Evolutionary conservation across 2,329 filamentous ascomycete species (phyloP).

Genomic region (Colletotrichum higginsianum): DNA sequence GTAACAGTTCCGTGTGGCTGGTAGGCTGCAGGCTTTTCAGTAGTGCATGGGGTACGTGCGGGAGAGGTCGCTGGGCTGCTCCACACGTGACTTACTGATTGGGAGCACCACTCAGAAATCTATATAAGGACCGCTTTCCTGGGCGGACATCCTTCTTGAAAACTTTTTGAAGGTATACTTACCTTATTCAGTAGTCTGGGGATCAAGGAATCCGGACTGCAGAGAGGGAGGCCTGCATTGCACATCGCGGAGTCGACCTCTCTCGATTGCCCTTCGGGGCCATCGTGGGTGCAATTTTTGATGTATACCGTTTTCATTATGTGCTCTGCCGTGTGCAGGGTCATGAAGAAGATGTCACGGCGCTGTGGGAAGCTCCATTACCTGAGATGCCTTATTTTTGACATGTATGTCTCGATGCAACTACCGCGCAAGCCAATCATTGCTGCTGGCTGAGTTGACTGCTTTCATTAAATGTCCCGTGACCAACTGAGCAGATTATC

Average conservation of each 20-base stretch:
- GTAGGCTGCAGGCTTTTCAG: background rate
- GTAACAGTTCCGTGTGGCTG: background rate
- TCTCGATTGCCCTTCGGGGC: conserved; percentile 42
- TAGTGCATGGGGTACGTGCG: background rate
- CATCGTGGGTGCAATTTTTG: conserved; percentile 40
- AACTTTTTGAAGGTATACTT: conserved; percentile 58
- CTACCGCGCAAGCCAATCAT: no score
- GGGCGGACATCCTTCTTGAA: background rate
- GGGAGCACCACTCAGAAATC: background rate
- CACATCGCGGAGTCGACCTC: conserved; percentile 54
- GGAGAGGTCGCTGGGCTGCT: background rate
- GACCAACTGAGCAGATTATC: no score
- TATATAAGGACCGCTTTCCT: conserved; percentile 10
- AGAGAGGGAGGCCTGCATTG: conserved; percentile 66
- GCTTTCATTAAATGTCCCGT: no score
- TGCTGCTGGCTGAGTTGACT: no score
- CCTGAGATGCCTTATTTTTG: no score
- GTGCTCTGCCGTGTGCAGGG: conserved; percentile 19
- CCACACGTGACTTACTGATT: conserved; percentile 14
- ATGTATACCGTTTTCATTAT: conserved; percentile 41
- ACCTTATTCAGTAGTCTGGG: conserved; percentile 61
- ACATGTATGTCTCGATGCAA: no score
- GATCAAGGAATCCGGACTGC: conserved; percentile 60
- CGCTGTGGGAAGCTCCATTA: no score
- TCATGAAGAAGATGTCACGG: conserved; percentile 29